Percentiles rank a stretch among this genome's conserved stretches.
These are phyloP conservation scores for Fusarium subtropicale DNA, from an alignment of 2,329 filamentous ascomycete species.

Conservation along the genomic window DNA sequence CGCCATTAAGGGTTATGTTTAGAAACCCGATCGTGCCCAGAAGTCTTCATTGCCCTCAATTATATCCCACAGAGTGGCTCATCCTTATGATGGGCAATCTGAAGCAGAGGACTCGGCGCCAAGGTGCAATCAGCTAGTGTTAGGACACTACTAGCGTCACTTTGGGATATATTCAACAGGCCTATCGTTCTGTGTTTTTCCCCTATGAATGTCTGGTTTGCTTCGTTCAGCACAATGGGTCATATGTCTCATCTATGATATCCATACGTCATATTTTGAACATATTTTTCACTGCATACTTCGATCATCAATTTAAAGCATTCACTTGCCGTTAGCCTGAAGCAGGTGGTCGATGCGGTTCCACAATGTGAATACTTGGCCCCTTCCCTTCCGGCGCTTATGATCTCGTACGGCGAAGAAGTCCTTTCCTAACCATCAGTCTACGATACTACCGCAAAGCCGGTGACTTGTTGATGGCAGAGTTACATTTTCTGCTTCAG, in stretches of 20 bases:
- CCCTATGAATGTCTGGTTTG: not conserved
- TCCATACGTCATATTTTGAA: not conserved
- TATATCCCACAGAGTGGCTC: slow-evolving; percentile 13
- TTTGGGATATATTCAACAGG: not conserved
- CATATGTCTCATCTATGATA: not conserved
- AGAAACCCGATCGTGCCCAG: not conserved
- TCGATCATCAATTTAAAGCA: not conserved
- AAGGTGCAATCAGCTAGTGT: not conserved
- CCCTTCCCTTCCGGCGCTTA: no score
- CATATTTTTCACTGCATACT: slow-evolving; percentile 4
- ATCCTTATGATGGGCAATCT: slow-evolving; percentile 1
- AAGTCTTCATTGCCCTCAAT: slow-evolving; percentile 6
- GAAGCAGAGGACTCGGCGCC: not conserved
- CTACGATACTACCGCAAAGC: no score
- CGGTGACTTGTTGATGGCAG: no score
- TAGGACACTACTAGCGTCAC: not conserved
- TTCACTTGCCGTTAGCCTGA: not conserved
- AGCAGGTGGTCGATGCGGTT: no score
- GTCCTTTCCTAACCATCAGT: no score
- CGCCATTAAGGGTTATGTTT: not conserved
- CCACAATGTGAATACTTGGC: no score
- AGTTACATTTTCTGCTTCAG: no score
- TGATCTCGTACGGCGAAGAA: no score
- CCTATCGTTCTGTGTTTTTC: not conserved
- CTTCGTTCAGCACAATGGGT: not conserved